These are phyloP conservation scores for Plantago lanceolata DNA, from an alignment of 305 asterid species.

Conservation along the genomic window DNA sequence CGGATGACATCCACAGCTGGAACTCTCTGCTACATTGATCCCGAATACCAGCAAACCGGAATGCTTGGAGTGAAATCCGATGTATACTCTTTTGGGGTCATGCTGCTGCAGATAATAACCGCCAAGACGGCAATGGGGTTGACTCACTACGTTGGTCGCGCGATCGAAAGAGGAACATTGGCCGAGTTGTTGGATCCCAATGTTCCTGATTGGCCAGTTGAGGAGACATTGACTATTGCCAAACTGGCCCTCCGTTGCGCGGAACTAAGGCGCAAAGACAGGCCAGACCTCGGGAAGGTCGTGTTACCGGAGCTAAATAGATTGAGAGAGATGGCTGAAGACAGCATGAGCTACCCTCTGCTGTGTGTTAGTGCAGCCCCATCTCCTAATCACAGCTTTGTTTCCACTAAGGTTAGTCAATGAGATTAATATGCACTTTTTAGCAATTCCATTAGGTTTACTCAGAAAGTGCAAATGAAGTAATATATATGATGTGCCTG, in stretches of 20 bases:
- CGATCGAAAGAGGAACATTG: slow-evolving; percentile 66
- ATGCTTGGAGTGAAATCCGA: slow-evolving; percentile 84
- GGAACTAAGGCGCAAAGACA: slow-evolving; percentile 70
- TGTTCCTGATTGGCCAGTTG: slow-evolving; percentile 70
- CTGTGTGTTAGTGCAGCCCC: slow-evolving; percentile 30
- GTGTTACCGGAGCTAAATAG: slow-evolving; percentile 68
- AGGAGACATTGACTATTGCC: slow-evolving; percentile 56
- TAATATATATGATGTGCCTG: no score
- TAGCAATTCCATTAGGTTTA: background rate
- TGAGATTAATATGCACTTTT: slow-evolving; percentile 5
- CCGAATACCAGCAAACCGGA: slow-evolving; percentile 87
- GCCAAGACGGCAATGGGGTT: slow-evolving; percentile 88
- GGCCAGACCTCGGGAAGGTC: slow-evolving; percentile 65
- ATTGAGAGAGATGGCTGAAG: slow-evolving; percentile 58
- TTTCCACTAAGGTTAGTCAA: slow-evolving; percentile 33
- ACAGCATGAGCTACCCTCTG: slow-evolving; percentile 38
- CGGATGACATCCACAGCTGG: slow-evolving; percentile 91
- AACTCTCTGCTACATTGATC: slow-evolving; percentile 87
- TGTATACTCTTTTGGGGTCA: slow-evolving; percentile 69
- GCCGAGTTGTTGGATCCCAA: slow-evolving; percentile 67
- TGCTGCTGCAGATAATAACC: slow-evolving; percentile 74
- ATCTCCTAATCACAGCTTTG: slow-evolving; percentile 33
- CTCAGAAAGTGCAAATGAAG: background rate
- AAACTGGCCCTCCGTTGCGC: slow-evolving; percentile 67
- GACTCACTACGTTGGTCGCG: slow-evolving; percentile 69